Percentiles rank a stretch among this genome's conserved stretches.
Evolutionary conservation across 2,329 filamentous ascomycete genomes (phyloP).

Genomic region (Ophiocordyceps camponoti-saundersi): DNA sequence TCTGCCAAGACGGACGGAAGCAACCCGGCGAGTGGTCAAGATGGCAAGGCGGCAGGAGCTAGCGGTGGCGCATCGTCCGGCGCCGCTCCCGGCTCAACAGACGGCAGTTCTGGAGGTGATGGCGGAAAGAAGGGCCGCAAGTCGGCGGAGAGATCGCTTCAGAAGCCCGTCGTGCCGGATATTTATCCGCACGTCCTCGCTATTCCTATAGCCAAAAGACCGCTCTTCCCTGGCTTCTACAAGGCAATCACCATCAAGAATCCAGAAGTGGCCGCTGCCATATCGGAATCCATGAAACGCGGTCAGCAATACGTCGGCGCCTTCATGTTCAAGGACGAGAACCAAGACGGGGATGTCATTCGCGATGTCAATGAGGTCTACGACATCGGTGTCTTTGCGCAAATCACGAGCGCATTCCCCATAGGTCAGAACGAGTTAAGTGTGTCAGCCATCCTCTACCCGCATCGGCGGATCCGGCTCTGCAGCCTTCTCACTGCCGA

Average conservation of each 20-base stretch:
- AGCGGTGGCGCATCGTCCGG: conserved; percentile 25
- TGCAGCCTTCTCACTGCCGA: conserved; percentile 63
- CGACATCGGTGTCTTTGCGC: conserved; percentile 91
- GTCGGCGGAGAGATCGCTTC: conserved; percentile 54
- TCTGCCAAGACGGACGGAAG: conserved; percentile 27
- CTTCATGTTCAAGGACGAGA: conserved; percentile 93
- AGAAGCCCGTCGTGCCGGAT: conserved; percentile 82
- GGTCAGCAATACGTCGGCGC: conserved; percentile 95
- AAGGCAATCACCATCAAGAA: conserved; percentile 96
- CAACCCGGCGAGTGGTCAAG: conserved; percentile 15
- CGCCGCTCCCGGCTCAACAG: conserved; percentile 26
- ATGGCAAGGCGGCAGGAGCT: conserved; percentile 35
- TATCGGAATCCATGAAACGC: conserved; percentile 90
- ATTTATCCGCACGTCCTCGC: conserved; percentile 96
- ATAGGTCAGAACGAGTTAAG: conserved; percentile 71
- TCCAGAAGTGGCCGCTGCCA: conserved; percentile 75
- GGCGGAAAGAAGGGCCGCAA: conserved; percentile 59
- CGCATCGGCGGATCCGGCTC: conserved; percentile 84
- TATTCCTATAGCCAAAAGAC: conserved; percentile 85
- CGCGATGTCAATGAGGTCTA: conserved; percentile 82
- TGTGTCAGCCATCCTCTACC: conserved; percentile 87
- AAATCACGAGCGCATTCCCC: conserved; percentile 92
- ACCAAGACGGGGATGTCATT: conserved; percentile 85
- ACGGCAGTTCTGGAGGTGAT: conserved; percentile 39
- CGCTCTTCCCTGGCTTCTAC: conserved; percentile 94